These are phyloP conservation scores for Ogataea ramenticola DNA, from an alignment of 805 yeast genomes.

Conservation along the genomic window DNA sequence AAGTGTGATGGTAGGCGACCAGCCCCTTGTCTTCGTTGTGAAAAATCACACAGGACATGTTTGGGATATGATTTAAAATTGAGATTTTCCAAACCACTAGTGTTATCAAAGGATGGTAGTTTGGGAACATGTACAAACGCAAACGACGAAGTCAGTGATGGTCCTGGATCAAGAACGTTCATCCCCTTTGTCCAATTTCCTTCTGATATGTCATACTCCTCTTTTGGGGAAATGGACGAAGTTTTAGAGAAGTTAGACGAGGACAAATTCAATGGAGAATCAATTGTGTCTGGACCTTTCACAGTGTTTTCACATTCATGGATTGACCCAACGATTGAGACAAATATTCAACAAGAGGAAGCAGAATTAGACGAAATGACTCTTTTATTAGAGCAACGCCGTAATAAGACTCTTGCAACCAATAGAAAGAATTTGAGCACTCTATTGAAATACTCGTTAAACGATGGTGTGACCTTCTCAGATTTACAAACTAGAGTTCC, in stretches of 20 bases:
- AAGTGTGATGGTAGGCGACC: slow-evolving; percentile 46
- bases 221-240: slow-evolving; percentile 31
- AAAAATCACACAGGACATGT: slow-evolving; percentile 36
- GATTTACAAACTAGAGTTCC: not conserved
- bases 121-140: slow-evolving; percentile 7
- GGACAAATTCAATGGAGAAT: not conserved
- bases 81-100: slow-evolving; percentile 37
- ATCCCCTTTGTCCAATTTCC: slow-evolving; percentile 39
- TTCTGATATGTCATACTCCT: slow-evolving; percentile 24
- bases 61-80: slow-evolving; percentile 43
- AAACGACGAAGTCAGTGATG: slow-evolving; percentile 4
- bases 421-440: not conserved
- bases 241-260: slow-evolving; percentile 24
- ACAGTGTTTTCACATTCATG: slow-evolving; percentile 1
- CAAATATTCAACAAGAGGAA: no score
- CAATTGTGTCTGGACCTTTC: slow-evolving; percentile 2
- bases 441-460: not conserved
- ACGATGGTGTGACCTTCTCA: not conserved
- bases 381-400: no score
- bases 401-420: not conserved
- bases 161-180: slow-evolving; percentile 34
- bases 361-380: no score
- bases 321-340: no score
- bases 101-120: slow-evolving; percentile 20
- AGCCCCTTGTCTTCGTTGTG: slow-evolving; percentile 35